phyloP scores from a whole-genome alignment of 2,329 filamentous ascomycete species.

The Didymella pomorum region DNA sequence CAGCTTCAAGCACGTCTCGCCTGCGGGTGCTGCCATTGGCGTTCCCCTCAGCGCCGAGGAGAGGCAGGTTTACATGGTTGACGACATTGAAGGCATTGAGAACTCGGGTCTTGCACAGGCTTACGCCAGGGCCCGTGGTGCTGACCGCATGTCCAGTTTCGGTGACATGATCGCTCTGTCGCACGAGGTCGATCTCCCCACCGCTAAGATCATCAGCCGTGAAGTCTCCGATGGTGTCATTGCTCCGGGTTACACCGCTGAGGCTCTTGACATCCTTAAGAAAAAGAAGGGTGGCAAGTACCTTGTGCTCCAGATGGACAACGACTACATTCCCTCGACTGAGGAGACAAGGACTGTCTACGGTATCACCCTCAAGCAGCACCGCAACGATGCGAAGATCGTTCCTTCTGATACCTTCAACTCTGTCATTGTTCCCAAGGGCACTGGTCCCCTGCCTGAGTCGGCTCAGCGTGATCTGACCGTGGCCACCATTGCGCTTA shows the following conservation, averaged over 20 bases:
- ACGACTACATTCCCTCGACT: constrained; percentile 76
- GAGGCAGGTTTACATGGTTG: constrained; percentile 98
- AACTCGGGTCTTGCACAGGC: constrained; percentile 87
- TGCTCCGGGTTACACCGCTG: constrained; percentile 83
- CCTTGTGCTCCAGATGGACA: constrained; percentile 93
- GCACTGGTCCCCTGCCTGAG: constrained; percentile 74
- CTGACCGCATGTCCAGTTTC: constrained; percentile 98
- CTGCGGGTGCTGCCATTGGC: constrained; percentile 93
- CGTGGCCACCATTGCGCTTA: constrained; percentile 94
- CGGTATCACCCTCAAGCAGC: constrained; percentile 86
- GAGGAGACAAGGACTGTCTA: constrained; percentile 88
- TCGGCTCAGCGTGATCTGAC: constrained; percentile 87
- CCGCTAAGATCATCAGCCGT: constrained; percentile 95
- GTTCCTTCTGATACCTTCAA: constrained; percentile 81
- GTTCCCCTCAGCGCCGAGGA: constrained; percentile 85
- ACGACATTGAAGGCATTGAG: constrained; percentile 90
- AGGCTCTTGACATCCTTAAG: constrained; percentile 87
- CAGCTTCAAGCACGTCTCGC: constrained; percentile 97
- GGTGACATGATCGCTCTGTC: constrained; percentile 95
- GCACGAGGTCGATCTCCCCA: constrained; percentile 87
- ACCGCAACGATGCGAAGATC: constrained; percentile 91
- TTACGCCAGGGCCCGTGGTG: constrained; percentile 92
- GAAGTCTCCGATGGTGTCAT: constrained; percentile 98
- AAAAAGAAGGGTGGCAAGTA: constrained; percentile 99
- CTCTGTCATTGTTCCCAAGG: constrained; percentile 86